phyloP scores from a whole-genome alignment of 208 protist genomes.

The Trichomonas vaginalis region DNA sequence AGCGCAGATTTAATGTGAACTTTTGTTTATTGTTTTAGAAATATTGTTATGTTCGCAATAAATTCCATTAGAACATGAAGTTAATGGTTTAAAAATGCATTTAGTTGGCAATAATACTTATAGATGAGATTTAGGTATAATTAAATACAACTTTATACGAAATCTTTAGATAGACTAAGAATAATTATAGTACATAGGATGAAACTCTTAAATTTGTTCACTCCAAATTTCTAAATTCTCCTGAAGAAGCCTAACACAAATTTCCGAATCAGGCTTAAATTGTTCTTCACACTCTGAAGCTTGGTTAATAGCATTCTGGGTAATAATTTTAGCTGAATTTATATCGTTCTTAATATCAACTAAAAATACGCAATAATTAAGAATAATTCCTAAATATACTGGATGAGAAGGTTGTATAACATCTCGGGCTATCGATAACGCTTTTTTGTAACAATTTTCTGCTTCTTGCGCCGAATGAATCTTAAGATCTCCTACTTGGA shows the following conservation, averaged over 20 bases:
- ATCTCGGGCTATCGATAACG: constrained; percentile 11
- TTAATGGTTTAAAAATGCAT: no score
- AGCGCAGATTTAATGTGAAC: no score
- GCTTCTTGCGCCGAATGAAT: constrained; percentile 25
- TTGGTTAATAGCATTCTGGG: not conserved
- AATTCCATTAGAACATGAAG: no score
- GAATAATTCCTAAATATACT: constrained; percentile 38
- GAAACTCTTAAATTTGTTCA: not conserved
- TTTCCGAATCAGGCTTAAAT: not conserved
- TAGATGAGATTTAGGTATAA: no score
- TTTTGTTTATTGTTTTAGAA: no score
- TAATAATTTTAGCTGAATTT: not conserved
- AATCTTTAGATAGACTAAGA: no score
- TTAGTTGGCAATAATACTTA: no score
- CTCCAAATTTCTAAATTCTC: not conserved
- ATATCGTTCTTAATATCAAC: constrained; percentile 28
- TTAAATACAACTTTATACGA: no score
- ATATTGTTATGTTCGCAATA: no score
- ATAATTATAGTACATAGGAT: no score
- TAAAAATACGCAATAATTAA: constrained; percentile 51
- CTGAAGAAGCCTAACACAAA: not conserved
- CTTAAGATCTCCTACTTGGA: constrained; percentile 36
- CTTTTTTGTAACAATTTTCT: constrained; percentile 31
- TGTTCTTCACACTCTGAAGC: not conserved
- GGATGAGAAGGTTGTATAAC: not conserved